Base-by-base conservation (phyloP, 2,329 filamentous ascomycete species). In the Colletotrichum sansevieriae region DNA sequence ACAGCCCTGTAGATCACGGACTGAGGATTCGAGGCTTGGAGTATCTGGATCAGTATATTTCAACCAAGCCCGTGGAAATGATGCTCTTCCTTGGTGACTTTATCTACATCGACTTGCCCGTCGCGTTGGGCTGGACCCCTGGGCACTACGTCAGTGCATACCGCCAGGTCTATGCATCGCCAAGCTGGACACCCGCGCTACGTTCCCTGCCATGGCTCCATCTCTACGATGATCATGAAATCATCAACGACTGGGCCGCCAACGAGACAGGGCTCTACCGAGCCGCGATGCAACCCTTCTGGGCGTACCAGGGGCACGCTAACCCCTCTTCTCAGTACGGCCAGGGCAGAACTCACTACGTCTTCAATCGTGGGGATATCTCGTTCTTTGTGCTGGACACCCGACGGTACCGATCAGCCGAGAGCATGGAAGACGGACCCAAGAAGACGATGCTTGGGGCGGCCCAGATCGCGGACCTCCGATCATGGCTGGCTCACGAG, bases 311-410 rank as follows among this genome's bases (percentile, higher is more conserved):
- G 64, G 85, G 86, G 47, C 83, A 85, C 12, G 85, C 85, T 4
- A 92, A 92, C 73, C 90, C 90, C 3, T 87, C 90, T 44, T 52
- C 78, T 75, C 15, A 74, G 73, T 71, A 58, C 20, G 70, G 58
- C 1, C 15, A 6, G 3, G 85, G 85, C 29, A 84, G 85, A 10
- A 90, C 88, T 0, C 91, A 91, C 75, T 92, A 90, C 76, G 83
- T 83, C 5, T 92, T 92, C 77, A 84, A 83, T 3, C 85, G 90
- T 71, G 90, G 90, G 0, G 89, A 90, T 1, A 37, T 72, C 12
- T 88, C 89, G 1, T 91, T 92, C 79, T 92, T 92, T 81, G 84
- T 92, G 75, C 80, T 91, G 29, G 90, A 92, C 73, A 91, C 90
- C 0, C 84, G 90, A 18, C 85, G 88, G 41, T 88, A 87, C 7